Evolutionary conservation across 257 asterid species (phyloP).

Genomic region (Petunia axillaris): DNA sequence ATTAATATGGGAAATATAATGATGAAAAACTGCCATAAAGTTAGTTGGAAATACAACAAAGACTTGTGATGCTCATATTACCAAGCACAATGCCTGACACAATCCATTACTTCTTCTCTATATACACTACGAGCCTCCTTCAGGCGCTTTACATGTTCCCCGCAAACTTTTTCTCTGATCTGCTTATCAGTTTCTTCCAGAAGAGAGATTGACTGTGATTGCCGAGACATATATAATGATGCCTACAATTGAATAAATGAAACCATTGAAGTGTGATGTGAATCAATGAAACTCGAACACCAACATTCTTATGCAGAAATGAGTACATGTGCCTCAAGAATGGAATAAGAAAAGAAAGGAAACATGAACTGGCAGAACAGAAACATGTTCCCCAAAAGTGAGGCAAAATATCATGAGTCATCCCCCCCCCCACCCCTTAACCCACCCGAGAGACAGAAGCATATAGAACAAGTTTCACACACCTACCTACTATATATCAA

Average conservation of each 20-base stretch:
- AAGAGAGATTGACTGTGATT: conserved; percentile 68
- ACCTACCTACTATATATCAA: neutral
- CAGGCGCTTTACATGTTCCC: conserved; percentile 79
- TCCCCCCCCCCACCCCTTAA: neutral
- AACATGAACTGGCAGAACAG: neutral
- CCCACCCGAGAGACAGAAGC: neutral
- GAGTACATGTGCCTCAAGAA: conserved; percentile 1
- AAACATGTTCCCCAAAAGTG: neutral
- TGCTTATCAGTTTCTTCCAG: conserved; percentile 94
- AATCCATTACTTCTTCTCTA: conserved; percentile 89
- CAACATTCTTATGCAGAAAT: neutral
- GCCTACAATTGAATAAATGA: conserved; percentile 51
- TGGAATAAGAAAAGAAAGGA: conserved; percentile 18
- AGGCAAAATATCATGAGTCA: conserved; percentile 2
- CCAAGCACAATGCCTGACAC: conserved; percentile 97
- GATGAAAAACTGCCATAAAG: neutral
- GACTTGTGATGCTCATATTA: conserved; percentile 33
- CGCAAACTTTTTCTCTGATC: conserved; percentile 63
- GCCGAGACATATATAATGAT: conserved; percentile 83
- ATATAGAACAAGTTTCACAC: neutral
- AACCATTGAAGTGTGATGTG: neutral
- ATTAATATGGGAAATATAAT: conserved; percentile 9
- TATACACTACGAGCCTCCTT: conserved; percentile 82
- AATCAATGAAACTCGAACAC: conserved; percentile 10
- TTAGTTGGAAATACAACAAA: conserved; percentile 15